Evolutionary conservation across 1,284 basidiomycete species (phyloP), one percentile per base, ranked within the genome.

Genomic region (Agaricales sp.): DNA sequence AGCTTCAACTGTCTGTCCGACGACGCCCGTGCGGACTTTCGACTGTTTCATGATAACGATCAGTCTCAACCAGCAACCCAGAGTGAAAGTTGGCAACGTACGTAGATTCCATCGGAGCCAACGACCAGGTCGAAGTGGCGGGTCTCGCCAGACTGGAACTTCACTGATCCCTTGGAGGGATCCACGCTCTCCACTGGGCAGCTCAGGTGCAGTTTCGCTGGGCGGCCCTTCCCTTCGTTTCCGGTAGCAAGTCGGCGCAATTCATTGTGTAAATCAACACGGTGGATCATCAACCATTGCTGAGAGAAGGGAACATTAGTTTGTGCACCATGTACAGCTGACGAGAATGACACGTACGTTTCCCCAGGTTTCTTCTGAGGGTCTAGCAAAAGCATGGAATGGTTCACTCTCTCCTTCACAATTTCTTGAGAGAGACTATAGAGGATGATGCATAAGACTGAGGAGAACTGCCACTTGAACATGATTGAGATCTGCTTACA

Each of bases 241-340:
- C 48, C 51, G 18, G 48, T 19, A 2, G 48, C 51, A 11, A 52
- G 43, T 14, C 51, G 51, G 46, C 47, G 47, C 41, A 52, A 11
- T 23, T 52, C 51, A 14, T 52, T 52, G 43, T 52, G 48, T 2
- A 52, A 4, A 35, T 52, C 51, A 30, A 49, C 48, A 0, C 51
- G 51, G 41, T 52, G 51, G 18, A 46, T 41, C 48, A 49, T 50
- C 24, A 52, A 44, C 45, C 46, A 52, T 12, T 43, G 26, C 51
- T 52, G 39, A 11, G 30, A 11, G 30, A n/a, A 8, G 30, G 30
- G n/a, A 11, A 11, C 30, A 35, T 35, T n/a, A 35, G 30, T 35
- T 8, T n/a, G 11, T 11, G 30, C n/a, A n/a, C 30, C n/a, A 35
- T 35, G 8, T 35, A 8, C 11, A n/a, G 11, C n/a, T n/a, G 11